Conservation (phyloP, 306 rosid genomes). For the Biancaea sappan region DNA sequence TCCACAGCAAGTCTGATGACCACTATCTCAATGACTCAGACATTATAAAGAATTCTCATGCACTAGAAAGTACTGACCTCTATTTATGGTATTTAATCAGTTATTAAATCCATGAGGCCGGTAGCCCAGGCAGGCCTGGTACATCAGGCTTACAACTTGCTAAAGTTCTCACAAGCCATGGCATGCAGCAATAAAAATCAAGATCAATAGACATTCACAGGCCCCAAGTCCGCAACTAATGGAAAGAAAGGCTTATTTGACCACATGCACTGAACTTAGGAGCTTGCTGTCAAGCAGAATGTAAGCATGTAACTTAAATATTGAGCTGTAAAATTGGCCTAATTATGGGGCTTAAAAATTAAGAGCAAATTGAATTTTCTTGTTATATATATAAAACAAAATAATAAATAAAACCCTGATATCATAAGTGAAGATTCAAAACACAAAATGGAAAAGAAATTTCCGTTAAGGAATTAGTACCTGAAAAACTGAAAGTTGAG, state of each 20-base stretch:
- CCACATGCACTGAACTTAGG: not conserved
- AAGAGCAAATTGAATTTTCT: not conserved
- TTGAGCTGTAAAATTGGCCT: not conserved
- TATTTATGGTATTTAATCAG: not conserved
- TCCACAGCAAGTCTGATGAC: not conserved
- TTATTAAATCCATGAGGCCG: not conserved
- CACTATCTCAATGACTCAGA: not conserved
- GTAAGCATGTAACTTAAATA: constrained; percentile 11
- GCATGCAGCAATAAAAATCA: constrained; percentile 12
- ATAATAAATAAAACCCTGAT: not conserved
- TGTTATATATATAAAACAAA: not conserved
- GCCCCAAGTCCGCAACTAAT: not conserved
- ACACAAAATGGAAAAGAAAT: constrained; percentile 14
- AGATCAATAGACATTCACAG: not conserved
- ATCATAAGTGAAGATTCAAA: not conserved
- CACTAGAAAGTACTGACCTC: not conserved
- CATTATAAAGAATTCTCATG: not conserved
- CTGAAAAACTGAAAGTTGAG: constrained; percentile 84
- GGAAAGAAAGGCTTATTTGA: not conserved
- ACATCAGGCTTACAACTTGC: not conserved
- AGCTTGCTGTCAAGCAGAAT: not conserved
- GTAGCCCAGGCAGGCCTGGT: not conserved
- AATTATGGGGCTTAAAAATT: not conserved
- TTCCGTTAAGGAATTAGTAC: constrained; percentile 43
- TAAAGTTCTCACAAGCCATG: not conserved